A percentile compares a stretch with the other conserved stretches of the same genome.
phyloP scores from a whole-genome alignment of 768 basidiomycete species.

The Favolaschia claudopus region DNA sequence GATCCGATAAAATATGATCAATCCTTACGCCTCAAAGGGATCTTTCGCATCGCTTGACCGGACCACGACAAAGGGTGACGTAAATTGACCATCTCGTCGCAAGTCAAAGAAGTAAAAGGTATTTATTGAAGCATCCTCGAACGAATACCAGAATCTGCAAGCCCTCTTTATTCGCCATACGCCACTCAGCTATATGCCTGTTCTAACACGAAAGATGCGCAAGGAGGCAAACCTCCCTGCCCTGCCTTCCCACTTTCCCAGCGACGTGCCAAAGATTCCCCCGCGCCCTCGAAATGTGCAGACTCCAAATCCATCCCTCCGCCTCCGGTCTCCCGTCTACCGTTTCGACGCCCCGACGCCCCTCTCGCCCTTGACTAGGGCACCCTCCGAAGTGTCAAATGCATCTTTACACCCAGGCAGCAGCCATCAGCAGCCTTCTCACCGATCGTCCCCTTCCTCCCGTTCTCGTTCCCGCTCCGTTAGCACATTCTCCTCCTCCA shows the following conservation, averaged over 20 bases:
- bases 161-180: neutral
- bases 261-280: conserved; percentile 1
- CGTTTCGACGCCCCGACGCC: no score
- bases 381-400: no score
- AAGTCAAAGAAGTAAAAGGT: conserved; percentile 20
- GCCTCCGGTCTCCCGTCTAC: no score
- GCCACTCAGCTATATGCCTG: conserved; percentile 12
- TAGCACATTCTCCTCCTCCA: no score
- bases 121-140: neutral
- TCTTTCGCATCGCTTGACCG: conserved; percentile 17
- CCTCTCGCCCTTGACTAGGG: no score
- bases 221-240: conserved; percentile 10
- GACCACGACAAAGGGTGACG: conserved; percentile 21
- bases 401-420: no score
- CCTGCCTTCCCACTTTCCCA: conserved; percentile 7
- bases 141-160: neutral
- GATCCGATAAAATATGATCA: neutral
- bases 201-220: conserved; percentile 17
- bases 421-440: neutral
- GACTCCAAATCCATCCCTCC: no score
- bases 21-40: conserved; percentile 5
- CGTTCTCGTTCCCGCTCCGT: no score
- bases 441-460: neutral
- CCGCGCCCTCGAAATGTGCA: neutral
- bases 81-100: conserved; percentile 8